phyloP scores from a whole-genome alignment of 1,139 yeast species.

The Kodamaea ohmeri region DNA sequence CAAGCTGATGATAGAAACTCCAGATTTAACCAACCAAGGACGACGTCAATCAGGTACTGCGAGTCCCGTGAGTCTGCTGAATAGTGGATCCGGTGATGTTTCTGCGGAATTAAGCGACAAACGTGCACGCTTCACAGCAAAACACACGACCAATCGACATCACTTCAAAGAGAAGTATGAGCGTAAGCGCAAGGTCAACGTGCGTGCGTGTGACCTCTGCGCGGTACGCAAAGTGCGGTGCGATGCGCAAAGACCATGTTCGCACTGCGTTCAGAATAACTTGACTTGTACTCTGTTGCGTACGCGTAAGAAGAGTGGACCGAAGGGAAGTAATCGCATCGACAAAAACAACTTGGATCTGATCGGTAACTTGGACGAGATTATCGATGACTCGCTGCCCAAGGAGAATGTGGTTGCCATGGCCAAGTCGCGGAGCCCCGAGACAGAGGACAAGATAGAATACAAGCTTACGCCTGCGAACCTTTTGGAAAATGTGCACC shows the following conservation, averaged over 20 bases:
- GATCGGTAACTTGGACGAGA: constrained; percentile 23
- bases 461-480: constrained; percentile 17
- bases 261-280: constrained; percentile 38
- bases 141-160: constrained; percentile 13
- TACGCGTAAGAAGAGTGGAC: constrained; percentile 44
- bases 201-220: constrained; percentile 43
- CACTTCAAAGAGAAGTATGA: constrained; percentile 12
- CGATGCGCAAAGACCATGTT: constrained; percentile 41
- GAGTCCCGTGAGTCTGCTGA: background rate
- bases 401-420: background rate
- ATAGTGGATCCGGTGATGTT: background rate
- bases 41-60: background rate
- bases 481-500: constrained; percentile 16
- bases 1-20: too few relatives aligned
- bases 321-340: constrained; percentile 34
- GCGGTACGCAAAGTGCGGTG: constrained; percentile 45
- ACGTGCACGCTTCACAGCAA: constrained; percentile 9
- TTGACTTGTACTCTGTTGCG: constrained; percentile 39
- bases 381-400: constrained; percentile 13
- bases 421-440: background rate
- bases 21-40: background rate
- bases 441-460: constrained; percentile 8
- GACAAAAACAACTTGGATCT: constrained; percentile 32
- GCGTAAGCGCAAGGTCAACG: constrained; percentile 16
- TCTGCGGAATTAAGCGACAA: background rate